phyloP scores from a whole-genome alignment of 805 yeast genomes.

The Dipodascus albidus region DNA sequence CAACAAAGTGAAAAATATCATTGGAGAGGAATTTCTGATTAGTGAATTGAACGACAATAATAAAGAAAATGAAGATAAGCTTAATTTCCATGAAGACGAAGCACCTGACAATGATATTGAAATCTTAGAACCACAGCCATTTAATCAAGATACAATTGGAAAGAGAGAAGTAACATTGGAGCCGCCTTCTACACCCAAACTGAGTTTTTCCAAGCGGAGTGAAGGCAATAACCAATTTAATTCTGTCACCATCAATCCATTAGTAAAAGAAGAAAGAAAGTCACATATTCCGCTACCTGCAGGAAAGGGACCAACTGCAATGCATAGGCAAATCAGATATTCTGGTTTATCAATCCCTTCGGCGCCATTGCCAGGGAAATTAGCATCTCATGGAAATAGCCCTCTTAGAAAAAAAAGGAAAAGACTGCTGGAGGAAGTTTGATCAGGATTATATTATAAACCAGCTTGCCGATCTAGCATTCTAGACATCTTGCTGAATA shows the following conservation, averaged over 20 bases:
- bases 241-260: neutral
- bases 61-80: neutral
- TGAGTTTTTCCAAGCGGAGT: neutral
- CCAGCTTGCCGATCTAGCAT: neutral
- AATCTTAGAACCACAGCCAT: neutral
- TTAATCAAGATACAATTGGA: neutral
- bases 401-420: neutral
- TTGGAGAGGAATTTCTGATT: neutral
- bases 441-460: no score
- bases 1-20: neutral
- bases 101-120: neutral
- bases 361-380: neutral
- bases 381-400: neutral
- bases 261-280: neutral
- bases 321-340: neutral
- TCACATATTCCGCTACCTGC: neutral
- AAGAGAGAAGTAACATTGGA: neutral
- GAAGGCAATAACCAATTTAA: no score
- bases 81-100: neutral
- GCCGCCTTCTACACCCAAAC: neutral
- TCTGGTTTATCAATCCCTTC: neutral
- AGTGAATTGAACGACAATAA: neutral
- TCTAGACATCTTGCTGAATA: no score
- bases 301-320: neutral
- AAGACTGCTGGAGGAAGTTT: neutral